These are phyloP conservation scores for Thelonectria rubi DNA, from an alignment of 2,329 filamentous ascomycete species.

Conservation along the genomic window DNA sequence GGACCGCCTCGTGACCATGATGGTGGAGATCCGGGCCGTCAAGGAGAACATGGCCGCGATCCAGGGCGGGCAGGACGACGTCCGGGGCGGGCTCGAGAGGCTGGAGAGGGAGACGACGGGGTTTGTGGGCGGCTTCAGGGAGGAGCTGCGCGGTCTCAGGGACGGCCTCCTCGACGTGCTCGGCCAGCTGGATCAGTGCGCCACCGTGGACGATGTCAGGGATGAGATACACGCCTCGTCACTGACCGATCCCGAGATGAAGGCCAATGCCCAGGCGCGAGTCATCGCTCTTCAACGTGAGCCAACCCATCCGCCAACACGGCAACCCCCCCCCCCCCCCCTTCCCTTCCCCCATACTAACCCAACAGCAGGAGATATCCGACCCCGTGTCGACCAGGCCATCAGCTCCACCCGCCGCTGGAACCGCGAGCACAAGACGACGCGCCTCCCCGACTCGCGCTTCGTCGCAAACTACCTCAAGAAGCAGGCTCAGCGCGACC, in stretches of 20 bases:
- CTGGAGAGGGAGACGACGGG: slow-evolving; percentile 34
- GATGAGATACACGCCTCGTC: slow-evolving; percentile 4
- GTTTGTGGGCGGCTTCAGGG: slow-evolving; percentile 29
- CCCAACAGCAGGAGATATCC: slow-evolving; percentile 16
- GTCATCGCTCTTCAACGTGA: slow-evolving; percentile 21
- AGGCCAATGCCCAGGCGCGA: neutral
- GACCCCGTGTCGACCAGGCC: slow-evolving; percentile 46
- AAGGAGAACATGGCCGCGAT: slow-evolving; percentile 40
- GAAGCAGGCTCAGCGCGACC: slow-evolving; percentile 50
- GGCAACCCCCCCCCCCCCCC: neutral
- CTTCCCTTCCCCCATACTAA: no score
- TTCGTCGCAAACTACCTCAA: slow-evolving; percentile 48
- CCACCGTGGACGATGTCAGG: slow-evolving; percentile 34
- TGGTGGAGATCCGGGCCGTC: slow-evolving; percentile 46
- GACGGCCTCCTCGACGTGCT: slow-evolving; percentile 35
- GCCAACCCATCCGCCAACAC: neutral
- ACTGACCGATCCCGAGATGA: neutral
- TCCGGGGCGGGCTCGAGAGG: slow-evolving; percentile 29
- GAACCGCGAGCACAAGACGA: slow-evolving; percentile 51
- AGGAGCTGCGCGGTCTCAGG: slow-evolving; percentile 40
- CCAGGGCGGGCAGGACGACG: slow-evolving; percentile 15
- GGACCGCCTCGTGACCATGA: slow-evolving; percentile 41
- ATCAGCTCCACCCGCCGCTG: slow-evolving; percentile 51
- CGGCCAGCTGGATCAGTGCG: slow-evolving; percentile 36
- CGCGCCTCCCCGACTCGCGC: slow-evolving; percentile 40